These are phyloP conservation scores for Amaranthus tricolor DNA, from an alignment of 179 eudicot genomes.

Conservation along the genomic window DNA sequence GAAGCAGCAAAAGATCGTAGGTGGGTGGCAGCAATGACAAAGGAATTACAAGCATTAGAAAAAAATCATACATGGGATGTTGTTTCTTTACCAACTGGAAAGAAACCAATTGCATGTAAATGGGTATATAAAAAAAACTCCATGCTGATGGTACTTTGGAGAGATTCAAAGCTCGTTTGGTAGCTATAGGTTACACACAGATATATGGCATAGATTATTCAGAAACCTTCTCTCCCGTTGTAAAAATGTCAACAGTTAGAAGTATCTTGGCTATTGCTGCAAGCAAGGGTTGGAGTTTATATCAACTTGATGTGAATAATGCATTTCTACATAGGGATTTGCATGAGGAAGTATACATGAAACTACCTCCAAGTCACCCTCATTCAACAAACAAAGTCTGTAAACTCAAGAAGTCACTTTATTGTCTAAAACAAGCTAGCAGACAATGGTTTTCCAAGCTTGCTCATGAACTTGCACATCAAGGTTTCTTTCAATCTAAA, in stretches of 20 bases:
- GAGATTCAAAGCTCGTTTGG: too few relatives aligned
- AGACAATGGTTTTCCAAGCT: conserved; percentile 6
- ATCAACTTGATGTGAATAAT: too few relatives aligned
- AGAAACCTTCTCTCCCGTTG: too few relatives aligned
- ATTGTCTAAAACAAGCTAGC: conserved; percentile 6
- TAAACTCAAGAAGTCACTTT: background rate
- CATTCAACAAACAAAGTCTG: background rate
- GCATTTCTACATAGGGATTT: background rate
- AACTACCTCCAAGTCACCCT: background rate
- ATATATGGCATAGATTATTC: too few relatives aligned
- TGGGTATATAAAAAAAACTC: background rate
- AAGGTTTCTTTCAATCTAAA: background rate
- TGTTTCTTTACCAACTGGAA: background rate
- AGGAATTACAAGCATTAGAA: background rate
- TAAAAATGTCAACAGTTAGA: too few relatives aligned
- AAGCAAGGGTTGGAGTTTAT: too few relatives aligned
- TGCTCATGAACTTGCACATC: background rate
- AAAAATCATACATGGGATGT: background rate
- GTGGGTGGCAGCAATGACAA: background rate
- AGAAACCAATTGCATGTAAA: background rate
- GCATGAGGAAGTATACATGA: too few relatives aligned
- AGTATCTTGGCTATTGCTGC: too few relatives aligned
- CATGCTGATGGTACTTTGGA: too few relatives aligned
- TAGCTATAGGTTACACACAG: too few relatives aligned
- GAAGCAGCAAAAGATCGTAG: background rate